Evolutionary conservation across 2,329 filamentous ascomycete species (phyloP).

Genomic region (Epichloe sp.): DNA sequence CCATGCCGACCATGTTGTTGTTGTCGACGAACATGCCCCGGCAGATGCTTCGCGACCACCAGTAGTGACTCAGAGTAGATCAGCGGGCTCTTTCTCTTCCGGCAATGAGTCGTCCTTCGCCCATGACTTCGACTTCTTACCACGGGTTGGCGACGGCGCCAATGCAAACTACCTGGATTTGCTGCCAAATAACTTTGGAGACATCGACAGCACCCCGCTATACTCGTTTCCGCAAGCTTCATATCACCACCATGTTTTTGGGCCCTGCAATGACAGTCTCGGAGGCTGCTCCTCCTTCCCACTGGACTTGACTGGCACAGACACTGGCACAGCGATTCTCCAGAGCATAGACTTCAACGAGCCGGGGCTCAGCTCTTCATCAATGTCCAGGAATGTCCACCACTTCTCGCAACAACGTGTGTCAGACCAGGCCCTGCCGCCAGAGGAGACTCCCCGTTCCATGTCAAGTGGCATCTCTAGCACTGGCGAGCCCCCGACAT

Average conservation of each 20-base stretch:
- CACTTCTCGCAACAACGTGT: slow-evolving; percentile 15
- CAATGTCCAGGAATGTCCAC: slow-evolving; percentile 18
- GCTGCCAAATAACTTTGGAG: slow-evolving; percentile 15
- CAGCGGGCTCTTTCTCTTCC: neutral
- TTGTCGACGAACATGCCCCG: neutral
- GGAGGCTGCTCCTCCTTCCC: slow-evolving; percentile 3
- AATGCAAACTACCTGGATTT: slow-evolving; percentile 24
- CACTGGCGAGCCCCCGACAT: neutral
- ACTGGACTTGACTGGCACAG: slow-evolving; percentile 8
- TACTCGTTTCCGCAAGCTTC: slow-evolving; percentile 1
- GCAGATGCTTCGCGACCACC: neutral
- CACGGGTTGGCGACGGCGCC: slow-evolving; percentile 14
- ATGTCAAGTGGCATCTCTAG: slow-evolving; percentile 13
- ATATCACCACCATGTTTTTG: slow-evolving; percentile 7
- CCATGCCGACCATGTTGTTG: neutral
- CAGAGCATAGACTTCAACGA: slow-evolving; percentile 21
- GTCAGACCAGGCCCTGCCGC: slow-evolving; percentile 10
- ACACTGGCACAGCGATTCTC: slow-evolving; percentile 16
- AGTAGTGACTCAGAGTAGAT: neutral
- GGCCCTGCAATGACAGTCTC: slow-evolving; percentile 4
- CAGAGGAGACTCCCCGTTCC: slow-evolving; percentile 10
- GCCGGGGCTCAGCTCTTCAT: slow-evolving; percentile 12
- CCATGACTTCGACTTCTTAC: slow-evolving; percentile 23
- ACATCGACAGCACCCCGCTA: slow-evolving; percentile 8
- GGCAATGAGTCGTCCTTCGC: neutral